Conservation (phyloP, 2,329 filamentous ascomycete genomes). For the Corynespora cassiicola region DNA sequence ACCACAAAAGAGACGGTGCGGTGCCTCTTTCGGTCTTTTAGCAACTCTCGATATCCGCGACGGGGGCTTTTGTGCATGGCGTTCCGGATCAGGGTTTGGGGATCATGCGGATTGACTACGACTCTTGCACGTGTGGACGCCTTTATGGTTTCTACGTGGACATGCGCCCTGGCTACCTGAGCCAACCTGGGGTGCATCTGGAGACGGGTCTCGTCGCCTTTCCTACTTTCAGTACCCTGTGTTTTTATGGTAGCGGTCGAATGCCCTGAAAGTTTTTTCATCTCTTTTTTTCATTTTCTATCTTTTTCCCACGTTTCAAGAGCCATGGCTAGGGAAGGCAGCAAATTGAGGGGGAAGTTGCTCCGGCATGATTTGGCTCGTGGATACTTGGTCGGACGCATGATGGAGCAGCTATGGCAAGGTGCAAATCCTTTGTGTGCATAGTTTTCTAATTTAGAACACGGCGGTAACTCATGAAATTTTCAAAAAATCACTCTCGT, state of each 20-base stretch:
- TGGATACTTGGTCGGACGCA: constrained; percentile 24
- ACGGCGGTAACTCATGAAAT: constrained; percentile 27
- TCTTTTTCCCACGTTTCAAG: constrained; percentile 1
- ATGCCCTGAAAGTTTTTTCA: constrained; percentile 6
- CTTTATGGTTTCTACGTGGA: too few relatives aligned
- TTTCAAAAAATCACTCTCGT: too few relatives aligned
- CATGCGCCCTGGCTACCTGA: too few relatives aligned
- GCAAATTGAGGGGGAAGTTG: constrained; percentile 16
- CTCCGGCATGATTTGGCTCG: constrained; percentile 34
- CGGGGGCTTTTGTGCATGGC: constrained; percentile 7
- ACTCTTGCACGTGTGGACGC: too few relatives aligned
- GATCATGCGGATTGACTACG: too few relatives aligned
- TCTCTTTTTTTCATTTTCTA: constrained; percentile 5
- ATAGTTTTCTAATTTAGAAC: constrained; percentile 39
- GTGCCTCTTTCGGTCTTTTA: constrained; percentile 9
- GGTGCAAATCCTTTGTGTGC: constrained; percentile 30
- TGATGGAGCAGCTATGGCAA: constrained; percentile 21
- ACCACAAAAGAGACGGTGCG: constrained; percentile 21
- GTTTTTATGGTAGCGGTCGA: constrained; percentile 14
- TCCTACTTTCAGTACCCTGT: constrained; percentile 16
- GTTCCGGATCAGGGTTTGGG: constrained; percentile 14
- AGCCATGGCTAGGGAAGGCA: constrained; percentile 9
- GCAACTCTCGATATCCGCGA: too few relatives aligned
- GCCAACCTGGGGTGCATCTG: too few relatives aligned
- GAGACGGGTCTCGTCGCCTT: constrained; percentile 4